phyloP scores from a whole-genome alignment of 2,329 filamentous ascomycete genomes.

The Aspergillus luchuensis region DNA sequence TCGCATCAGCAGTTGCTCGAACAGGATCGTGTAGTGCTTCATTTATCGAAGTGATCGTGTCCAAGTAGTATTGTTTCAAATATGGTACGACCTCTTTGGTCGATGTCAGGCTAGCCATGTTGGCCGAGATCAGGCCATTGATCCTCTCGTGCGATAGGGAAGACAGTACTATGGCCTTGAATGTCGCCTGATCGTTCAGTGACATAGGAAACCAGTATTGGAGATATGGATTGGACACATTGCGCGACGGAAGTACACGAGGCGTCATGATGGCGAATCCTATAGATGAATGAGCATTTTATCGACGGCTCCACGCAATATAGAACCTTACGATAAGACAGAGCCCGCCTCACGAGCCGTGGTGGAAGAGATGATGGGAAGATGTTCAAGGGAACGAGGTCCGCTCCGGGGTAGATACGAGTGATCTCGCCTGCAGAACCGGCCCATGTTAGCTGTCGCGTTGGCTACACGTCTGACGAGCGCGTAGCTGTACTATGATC shows the following conservation, averaged over 20 bases:
- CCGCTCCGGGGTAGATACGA: no score
- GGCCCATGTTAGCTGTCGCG: no score
- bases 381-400: no score
- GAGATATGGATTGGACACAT: slow-evolving; percentile 5
- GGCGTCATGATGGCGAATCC: slow-evolving; percentile 9
- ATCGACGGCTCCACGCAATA: no score
- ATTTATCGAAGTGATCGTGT: background rate
- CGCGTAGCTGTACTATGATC: no score
- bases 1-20: background rate
- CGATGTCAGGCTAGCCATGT: no score
- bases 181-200: background rate
- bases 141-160: background rate
- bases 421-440: no score
- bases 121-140: background rate
- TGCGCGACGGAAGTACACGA: slow-evolving; percentile 5
- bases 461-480: no score
- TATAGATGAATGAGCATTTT: background rate
- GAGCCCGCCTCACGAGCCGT: no score
- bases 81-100: background rate
- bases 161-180: slow-evolving; percentile 1
- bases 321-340: no score
- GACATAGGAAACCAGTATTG: slow-evolving; percentile 6
- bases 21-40: background rate
- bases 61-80: background rate
- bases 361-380: no score